Base-by-base conservation (phyloP, 2,329 filamentous ascomycete genomes). In the Phialocephala sp. region DNA sequence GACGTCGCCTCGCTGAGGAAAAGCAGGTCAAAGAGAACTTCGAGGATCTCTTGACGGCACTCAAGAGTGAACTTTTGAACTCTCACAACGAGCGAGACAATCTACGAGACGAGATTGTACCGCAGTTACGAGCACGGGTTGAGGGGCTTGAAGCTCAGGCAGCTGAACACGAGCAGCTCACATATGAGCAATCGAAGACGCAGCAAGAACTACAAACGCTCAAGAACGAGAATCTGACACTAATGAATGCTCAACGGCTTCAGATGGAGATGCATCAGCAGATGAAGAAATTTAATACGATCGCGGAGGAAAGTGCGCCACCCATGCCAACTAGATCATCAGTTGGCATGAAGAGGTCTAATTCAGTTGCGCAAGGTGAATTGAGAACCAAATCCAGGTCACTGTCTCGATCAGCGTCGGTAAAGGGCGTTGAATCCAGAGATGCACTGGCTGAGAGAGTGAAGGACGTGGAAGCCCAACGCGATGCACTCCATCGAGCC, bases 381-480 rank as follows among this genome's bases (percentile, higher is more conserved):
- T 59, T 59, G 14, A 67, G 69, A 41, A 66, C 70, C 43, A 77
- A 79, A 22, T 76, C 76, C 58, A 72, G 74, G 59, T 74, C 79
- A 52, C 73, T 92, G 41, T 85, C 87, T 9, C 82, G 90, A 67
- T 90, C 90, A 8, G 79, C 81, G 59, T 85, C 84, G 0, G 78
- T 83, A 8, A 76, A 75, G 61, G 77, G 72, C 80, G 50, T 35
- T 3, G 75, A 77, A 78, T 74, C 65, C 86, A 84, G 88, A 62
- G 91, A 94, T 62, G 85, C 87, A 12, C 79, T 94, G 18, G 87
- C 89, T 1, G 93, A 97, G 71, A 87, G 91, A 36, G 84, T 97
- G 20, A 97, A 97, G 78, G 94, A 98, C 70, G 89, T 97, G 12
- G 94, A 98, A 79, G 89, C 92, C 52, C 95, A 99, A 80, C 88